These are phyloP conservation scores for Hanseniaspora guilliermondii DNA, from an alignment of 805 yeast genomes.

Conservation along the genomic window DNA sequence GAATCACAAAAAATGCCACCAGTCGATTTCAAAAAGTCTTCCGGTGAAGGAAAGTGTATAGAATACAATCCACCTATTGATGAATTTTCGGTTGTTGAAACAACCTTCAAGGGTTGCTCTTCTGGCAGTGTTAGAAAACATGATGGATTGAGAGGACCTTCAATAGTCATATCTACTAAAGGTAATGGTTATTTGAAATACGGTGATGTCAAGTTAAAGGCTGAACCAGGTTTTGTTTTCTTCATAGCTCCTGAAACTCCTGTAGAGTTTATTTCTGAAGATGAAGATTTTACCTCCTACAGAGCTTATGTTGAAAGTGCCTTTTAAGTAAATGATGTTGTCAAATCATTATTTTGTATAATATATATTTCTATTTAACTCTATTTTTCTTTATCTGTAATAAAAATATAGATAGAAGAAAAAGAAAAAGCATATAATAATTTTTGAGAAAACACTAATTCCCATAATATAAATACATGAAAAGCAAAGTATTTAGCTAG, in stretches of 20 bases:
- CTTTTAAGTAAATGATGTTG: conserved; percentile 7
- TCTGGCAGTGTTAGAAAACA: conserved; percentile 41
- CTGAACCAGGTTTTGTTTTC: conserved; percentile 65
- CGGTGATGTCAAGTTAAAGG: conserved; percentile 33
- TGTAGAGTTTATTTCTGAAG: conserved; percentile 44
- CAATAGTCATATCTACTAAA: conserved; percentile 69
- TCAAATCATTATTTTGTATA: background rate
- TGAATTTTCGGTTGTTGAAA: conserved; percentile 88
- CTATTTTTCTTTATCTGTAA: background rate
- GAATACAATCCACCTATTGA: conserved; percentile 93
- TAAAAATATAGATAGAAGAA: too few species aligned
- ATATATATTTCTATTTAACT: background rate
- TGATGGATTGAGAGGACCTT: conserved; percentile 69
- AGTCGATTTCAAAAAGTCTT: conserved; percentile 35
- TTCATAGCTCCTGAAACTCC: conserved; percentile 71
- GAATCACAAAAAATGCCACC: conserved; percentile 86
- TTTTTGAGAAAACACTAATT: too few species aligned
- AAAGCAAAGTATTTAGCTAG: too few species aligned
- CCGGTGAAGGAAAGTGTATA: conserved; percentile 53
- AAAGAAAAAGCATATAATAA: too few species aligned
- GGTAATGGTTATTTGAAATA: conserved; percentile 57
- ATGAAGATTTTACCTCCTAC: conserved; percentile 58
- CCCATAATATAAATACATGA: too few species aligned
- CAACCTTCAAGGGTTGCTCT: conserved; percentile 40
- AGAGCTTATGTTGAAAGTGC: conserved; percentile 79